Base-by-base conservation (phyloP, 495 filamentous ascomycete genomes). In the Penicillium egyptiacum region DNA sequence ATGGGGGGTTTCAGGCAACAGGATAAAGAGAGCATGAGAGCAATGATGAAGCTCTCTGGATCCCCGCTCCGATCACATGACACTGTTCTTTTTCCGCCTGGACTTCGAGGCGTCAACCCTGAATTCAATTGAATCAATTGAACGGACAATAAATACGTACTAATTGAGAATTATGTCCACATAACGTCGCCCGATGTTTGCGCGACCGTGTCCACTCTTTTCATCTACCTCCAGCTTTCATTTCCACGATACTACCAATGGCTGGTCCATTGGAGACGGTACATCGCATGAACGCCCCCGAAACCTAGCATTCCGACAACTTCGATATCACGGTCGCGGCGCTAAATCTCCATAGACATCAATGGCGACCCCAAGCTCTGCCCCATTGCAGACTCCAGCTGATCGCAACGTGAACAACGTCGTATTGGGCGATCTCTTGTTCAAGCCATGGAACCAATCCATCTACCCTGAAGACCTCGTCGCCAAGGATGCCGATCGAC, bases 391-490 rank as follows among this genome's bases (percentile, higher is more conserved):
- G 61, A 67, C 70, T 10, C 58, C 70, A 47, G 60, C 60, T 19
- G 81, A 85, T 59, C 83, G 84, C 52, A 89, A 88, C 66, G 81
- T 92, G 56, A 83, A 88, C 57, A 83, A 86, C 64, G 86, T 94
- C 43, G 82, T 91, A 48, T 75, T 94, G 51, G 90, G 90, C 4
- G 81, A 88, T 60, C 77, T 88, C 9, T 80, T 82, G 17, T 91
- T 94, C 76, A 80, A 81, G 49, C 83, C 90, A 5, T 91, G 88
- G 86, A 92, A 90, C 72, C 83, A 89, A 23, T 92, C 84, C 23
- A 78, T 85, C 60, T 92, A 92, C 65, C 87, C 86, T 0, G 89
- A 91, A 58, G 88, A 92, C 48, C 80, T 92, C 16, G 78, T 91
- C 22, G 84, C 82, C 37, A 84, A 81, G 56, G 80, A 85, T 35